Conservation (phyloP, 805 yeast species). For the Yueomyces sp. region DNA sequence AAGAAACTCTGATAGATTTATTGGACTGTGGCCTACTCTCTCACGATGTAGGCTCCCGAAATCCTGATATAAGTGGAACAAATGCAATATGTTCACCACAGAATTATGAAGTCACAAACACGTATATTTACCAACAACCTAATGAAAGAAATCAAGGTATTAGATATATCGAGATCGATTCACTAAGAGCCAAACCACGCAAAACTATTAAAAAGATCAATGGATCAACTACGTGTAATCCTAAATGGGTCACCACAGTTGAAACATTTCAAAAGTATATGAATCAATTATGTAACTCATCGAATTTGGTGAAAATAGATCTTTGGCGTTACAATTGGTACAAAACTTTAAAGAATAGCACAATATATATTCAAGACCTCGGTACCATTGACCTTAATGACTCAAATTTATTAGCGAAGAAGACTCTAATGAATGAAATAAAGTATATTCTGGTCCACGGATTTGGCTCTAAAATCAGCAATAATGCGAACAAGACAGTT, state of each 20-base stretch:
- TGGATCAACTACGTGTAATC: not conserved
- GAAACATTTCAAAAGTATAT: not conserved
- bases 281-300: too few relatives aligned
- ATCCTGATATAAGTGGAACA: slow-evolving; percentile 9
- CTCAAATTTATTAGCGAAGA: not conserved
- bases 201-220: not conserved
- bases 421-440: not conserved
- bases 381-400: not conserved
- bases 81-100: slow-evolving; percentile 16
- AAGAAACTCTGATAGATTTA: too few relatives aligned
- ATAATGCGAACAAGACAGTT: too few relatives aligned
- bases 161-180: slow-evolving; percentile 2
- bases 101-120: slow-evolving; percentile 15
- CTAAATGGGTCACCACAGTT: not conserved
- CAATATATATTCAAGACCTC: too few relatives aligned
- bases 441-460: too few relatives aligned
- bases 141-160: slow-evolving; percentile 7
- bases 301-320: too few relatives aligned
- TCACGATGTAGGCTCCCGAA: too few relatives aligned
- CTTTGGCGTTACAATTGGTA: too few relatives aligned
- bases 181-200: not conserved
- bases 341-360: too few relatives aligned
- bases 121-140: slow-evolving; percentile 13
- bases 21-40: too few relatives aligned
- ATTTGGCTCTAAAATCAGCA: not conserved